Conservation (phyloP, 2,329 filamentous ascomycete genomes). For the Biscogniauxia mediterranea region DNA sequence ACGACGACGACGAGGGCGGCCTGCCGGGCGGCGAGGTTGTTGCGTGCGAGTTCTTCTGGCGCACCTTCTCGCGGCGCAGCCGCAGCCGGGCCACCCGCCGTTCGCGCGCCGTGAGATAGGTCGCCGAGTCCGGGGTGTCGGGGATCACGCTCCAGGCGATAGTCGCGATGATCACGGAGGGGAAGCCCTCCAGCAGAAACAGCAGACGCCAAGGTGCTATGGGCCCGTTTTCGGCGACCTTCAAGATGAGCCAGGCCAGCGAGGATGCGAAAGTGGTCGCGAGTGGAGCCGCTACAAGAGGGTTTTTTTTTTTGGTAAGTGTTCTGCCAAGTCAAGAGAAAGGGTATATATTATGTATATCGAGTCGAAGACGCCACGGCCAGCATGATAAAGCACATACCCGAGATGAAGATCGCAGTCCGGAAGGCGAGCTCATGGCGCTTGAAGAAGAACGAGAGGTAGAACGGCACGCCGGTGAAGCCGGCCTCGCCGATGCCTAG, state of each 20-base stretch:
- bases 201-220: constrained; percentile 84
- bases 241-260: constrained; percentile 76
- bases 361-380: too few species aligned
- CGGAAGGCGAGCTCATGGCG: constrained; percentile 76
- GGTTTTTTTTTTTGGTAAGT: not conserved
- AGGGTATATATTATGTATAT: not conserved
- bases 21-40: not conserved
- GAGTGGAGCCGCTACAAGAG: constrained; percentile 64
- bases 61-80: constrained; percentile 51
- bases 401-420: constrained; percentile 83
- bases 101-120: constrained; percentile 61
- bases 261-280: constrained; percentile 80
- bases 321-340: not conserved
- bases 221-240: constrained; percentile 60
- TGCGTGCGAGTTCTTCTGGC: constrained; percentile 26
- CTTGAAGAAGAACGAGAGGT: constrained; percentile 64
- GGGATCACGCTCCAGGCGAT: constrained; percentile 75
- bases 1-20: not conserved
- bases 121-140: constrained; percentile 67
- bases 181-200: constrained; percentile 83
- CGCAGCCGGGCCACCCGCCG: constrained; percentile 69
- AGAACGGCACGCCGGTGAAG: constrained; percentile 63
- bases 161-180: constrained; percentile 71
- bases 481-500: constrained; percentile 65
- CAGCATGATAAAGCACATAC: constrained; percentile 30